Base-by-base conservation (phyloP, 1,284 basidiomycete genomes). In the Boletus holoroseus region DNA sequence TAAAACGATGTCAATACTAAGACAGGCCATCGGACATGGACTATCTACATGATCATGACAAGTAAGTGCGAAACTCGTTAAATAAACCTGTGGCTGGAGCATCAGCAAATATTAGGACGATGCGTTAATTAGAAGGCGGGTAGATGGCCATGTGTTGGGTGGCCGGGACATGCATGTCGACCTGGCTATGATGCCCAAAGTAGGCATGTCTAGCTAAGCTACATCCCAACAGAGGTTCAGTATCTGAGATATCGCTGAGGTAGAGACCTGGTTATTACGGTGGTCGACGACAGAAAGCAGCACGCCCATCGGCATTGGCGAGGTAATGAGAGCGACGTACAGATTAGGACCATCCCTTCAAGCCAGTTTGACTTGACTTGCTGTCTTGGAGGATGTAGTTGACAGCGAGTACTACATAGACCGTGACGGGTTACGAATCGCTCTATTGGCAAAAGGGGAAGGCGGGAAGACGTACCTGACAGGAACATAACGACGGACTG, bases 321-420 rank as follows among this genome's bases (percentile, higher is more conserved):
- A 26, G 27, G 5, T 3, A 6, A 28, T 7, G 16, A 13, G 12
- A 20, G 30, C 31, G 11, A 51, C 66, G 35, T 51, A 84, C 82
- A 77, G 68, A 89, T 83, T 15, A 89, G 72, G 54, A 89, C 79
- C 67, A 85, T 76, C 6, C 86, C 86, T 65, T 87, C 83, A 0
- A 87, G 69, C 82, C 87, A 93, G 66, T 92, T 91, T 3, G 87
- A 89, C 63, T 85, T 85, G 28, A 20, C 20, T 20, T 20, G 20
- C 91, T 90, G 62, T 93, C 90, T 55, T 81, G 78, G 4, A 91
- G 81, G 35, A 83, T 81, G 56, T 89, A 88, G 58, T 86, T 88
- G 71, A 93, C 86, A 1, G 87, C 82, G 52, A 91, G 71, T 20
- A 93, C 84, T 65, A 15, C 3, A 32, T 12, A 7, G 20, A 13